Evolutionary conservation across 345 rosid species (phyloP).

Genomic region (Camelina sativa): DNA sequence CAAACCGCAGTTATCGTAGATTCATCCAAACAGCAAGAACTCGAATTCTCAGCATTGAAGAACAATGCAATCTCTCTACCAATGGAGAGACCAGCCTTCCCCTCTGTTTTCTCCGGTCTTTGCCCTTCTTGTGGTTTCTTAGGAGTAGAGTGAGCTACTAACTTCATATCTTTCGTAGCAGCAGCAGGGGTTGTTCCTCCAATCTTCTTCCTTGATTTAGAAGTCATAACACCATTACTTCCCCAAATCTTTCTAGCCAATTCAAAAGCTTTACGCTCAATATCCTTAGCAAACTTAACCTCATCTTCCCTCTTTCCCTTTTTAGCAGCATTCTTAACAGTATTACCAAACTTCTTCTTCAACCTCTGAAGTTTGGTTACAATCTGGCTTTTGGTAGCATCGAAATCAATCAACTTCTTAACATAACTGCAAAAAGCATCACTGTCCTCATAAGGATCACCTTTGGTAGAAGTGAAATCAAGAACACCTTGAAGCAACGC

Average conservation of each 20-base stretch:
- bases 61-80: slow-evolving; percentile 28
- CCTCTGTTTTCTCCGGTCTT: not conserved
- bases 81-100: not conserved
- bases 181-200: slow-evolving; percentile 15
- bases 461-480: slow-evolving; percentile 46
- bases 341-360: slow-evolving; percentile 49
- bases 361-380: slow-evolving; percentile 51
- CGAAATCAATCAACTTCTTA: slow-evolving; percentile 49
- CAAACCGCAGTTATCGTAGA: slow-evolving; percentile 32
- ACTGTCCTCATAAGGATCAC: slow-evolving; percentile 49
- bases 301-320: slow-evolving; percentile 43
- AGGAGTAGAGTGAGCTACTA: slow-evolving; percentile 1
- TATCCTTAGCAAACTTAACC: slow-evolving; percentile 36
- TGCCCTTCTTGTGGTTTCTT: not conserved
- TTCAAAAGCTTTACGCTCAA: slow-evolving; percentile 45
- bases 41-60: slow-evolving; percentile 23
- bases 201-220: slow-evolving; percentile 38
- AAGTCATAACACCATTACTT: slow-evolving; percentile 21
- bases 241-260: slow-evolving; percentile 55
- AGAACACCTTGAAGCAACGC: slow-evolving; percentile 51
- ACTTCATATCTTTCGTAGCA: slow-evolving; percentile 8
- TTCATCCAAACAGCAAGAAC: slow-evolving; percentile 43
- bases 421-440: slow-evolving; percentile 44
- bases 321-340: slow-evolving; percentile 29
- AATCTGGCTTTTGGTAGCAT: slow-evolving; percentile 47